Base-by-base conservation (phyloP, 2,329 filamentous ascomycete genomes). In the Exserohilum turcica region DNA sequence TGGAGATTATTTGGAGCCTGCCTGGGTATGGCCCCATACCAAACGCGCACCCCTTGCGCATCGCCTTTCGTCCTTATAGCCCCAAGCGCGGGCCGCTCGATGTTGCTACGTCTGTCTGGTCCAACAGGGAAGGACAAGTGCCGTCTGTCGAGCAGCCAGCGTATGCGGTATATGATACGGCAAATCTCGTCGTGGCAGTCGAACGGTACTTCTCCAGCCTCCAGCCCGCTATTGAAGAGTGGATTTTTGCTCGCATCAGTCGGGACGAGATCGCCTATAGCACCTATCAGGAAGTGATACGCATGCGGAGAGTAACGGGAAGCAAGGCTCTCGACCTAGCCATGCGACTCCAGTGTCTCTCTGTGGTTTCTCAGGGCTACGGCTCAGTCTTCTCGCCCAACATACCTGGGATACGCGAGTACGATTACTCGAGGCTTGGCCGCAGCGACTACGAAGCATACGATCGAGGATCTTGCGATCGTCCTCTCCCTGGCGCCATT, bases 361-460 rank as follows among this genome's bases (percentile, higher is more conserved):
- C 72, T 2, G 62, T 74, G 9, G 64, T 74, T 10, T 73, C 70
- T 8, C 72, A 74, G 52, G 72, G 72, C 13, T 74, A 73, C 33
- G 72, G 72, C n/a, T 67, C 66, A 0, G 70, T 74, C 13, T 65
- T 57, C 54, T 68, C 67, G 0, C 59, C 66, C 15, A 57, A 68
- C 36, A 66, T 73, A 31, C 68, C 68, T 9, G 70, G 69, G 1
- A 68, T 74, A 42, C 60, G 64, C 19, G 63, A 68, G 40, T 68
- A 68, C 35, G 71, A 74, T 44, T 74, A 67, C 43, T 52, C 59
- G 15, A 57, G 56, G 19, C 47, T 73, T 15, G 71, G 72, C 6
- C 58, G 57, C 21, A 72, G 66, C 49, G 61, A 54, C 18, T 74
- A 74, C 38, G 70, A 73, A 54, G 70, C 71, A 1, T 74, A 74